A percentile compares a stretch with the other conserved stretches of the same genome.
phyloP scores from a whole-genome alignment of 257 asterid species.

The Galeopsis tetrahit region DNA sequence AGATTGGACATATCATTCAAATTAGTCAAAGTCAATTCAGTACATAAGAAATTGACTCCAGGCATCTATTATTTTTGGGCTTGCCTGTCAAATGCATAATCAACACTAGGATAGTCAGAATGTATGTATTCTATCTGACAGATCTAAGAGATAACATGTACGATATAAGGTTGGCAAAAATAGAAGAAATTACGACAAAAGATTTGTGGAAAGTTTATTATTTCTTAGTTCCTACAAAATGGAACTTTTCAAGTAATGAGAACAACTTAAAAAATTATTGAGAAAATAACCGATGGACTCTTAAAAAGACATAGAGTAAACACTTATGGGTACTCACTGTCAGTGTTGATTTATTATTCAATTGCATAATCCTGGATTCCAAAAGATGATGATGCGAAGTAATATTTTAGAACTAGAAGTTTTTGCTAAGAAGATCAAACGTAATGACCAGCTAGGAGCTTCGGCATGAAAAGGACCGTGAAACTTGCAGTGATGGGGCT shows the following conservation, averaged over 20 bases:
- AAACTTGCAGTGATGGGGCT: background rate
- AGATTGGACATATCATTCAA: background rate
- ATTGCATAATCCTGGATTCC: background rate
- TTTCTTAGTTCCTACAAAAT: background rate
- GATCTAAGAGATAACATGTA: background rate
- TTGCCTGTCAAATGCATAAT: background rate
- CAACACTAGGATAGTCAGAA: background rate
- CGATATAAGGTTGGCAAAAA: background rate
- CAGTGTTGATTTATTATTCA: background rate
- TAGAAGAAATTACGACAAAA: background rate
- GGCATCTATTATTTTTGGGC: background rate
- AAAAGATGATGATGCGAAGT: background rate
- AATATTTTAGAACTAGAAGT: background rate
- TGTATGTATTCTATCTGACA: background rate
- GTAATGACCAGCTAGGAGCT: background rate
- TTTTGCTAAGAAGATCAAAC: background rate
- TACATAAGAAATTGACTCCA: background rate
- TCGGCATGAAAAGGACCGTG: background rate
- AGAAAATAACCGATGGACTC: background rate
- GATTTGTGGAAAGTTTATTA: conserved; percentile 10
- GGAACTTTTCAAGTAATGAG: background rate
- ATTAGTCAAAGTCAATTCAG: background rate
- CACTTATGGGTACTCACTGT: background rate
- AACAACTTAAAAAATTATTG: background rate
- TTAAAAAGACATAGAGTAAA: background rate